Evolutionary conservation across 140 eudicot genomes (phyloP).

Genomic region (Oenanthe javanica): DNA sequence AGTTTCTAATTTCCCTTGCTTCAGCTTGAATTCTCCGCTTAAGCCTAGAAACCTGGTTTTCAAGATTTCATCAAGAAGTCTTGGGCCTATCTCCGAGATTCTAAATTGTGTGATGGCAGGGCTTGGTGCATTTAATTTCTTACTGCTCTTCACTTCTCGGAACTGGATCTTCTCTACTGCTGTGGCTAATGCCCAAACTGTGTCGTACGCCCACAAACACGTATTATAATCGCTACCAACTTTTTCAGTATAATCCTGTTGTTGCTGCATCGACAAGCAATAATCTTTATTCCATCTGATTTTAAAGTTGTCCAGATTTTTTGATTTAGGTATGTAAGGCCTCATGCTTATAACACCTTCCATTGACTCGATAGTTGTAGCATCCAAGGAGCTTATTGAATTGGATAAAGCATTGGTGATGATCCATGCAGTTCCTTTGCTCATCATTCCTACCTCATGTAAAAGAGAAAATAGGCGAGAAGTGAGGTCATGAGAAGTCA

Average conservation of each 20-base stretch:
- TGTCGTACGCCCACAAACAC: neutral
- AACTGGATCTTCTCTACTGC: neutral
- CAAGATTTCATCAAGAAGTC: neutral
- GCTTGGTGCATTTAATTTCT: neutral
- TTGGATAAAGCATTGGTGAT: neutral
- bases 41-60: neutral
- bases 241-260: neutral
- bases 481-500: neutral
- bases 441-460: neutral
- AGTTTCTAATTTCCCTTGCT: neutral
- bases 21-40: neutral
- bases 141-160: neutral
- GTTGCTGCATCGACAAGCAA: neutral
- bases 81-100: neutral
- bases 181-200: constrained; percentile 4
- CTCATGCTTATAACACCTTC: neutral
- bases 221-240: neutral
- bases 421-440: neutral
- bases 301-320: neutral
- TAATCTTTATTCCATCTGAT: neutral
- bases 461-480: neutral
- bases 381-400: neutral
- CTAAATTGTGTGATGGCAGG: neutral
- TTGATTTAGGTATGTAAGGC: neutral
- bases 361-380: neutral